Evolutionary conservation across 805 yeast species (phyloP).

Genomic region (Yamadazyma paraphyllophila): DNA sequence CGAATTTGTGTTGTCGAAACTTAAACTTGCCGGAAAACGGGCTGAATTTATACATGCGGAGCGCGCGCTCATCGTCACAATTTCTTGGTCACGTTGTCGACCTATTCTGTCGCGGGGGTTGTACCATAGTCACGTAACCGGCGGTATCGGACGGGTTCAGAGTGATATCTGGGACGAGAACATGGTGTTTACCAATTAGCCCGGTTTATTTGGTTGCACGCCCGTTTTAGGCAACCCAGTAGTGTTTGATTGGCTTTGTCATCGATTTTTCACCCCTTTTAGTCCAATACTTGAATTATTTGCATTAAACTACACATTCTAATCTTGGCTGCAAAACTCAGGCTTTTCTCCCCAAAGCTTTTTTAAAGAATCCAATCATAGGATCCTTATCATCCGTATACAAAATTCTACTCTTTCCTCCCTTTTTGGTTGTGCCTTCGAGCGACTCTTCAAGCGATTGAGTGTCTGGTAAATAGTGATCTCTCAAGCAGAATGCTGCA

Average conservation of each 20-base stretch:
- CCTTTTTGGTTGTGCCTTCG: neutral
- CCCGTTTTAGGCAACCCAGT: no score
- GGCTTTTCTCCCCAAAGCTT: neutral
- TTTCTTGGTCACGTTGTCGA: conserved; percentile 2
- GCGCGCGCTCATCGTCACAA: neutral
- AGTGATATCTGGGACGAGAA: no score
- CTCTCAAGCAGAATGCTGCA: conserved; percentile 49
- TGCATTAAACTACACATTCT: neutral
- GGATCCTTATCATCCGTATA: neutral
- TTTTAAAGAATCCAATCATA: neutral
- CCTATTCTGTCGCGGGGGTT: neutral
- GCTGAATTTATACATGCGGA: neutral
- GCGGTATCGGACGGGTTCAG: no score
- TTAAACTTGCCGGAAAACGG: conserved; percentile 2
- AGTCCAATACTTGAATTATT: no score
- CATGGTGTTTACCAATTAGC: no score
- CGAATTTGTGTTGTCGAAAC: neutral
- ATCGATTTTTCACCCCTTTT: no score
- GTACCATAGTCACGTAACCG: no score
- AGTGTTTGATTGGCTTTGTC: no score
- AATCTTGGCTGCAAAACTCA: neutral
- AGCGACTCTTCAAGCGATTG: conserved; percentile 22
- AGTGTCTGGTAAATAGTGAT: conserved; percentile 43
- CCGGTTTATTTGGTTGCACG: no score
- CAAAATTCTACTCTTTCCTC: conserved; percentile 1